Percentiles rank a stretch among this genome's conserved stretches.
Conservation (phyloP, 2,329 filamentous ascomycete species). For the Phaeosphaeriaceae sp. region DNA sequence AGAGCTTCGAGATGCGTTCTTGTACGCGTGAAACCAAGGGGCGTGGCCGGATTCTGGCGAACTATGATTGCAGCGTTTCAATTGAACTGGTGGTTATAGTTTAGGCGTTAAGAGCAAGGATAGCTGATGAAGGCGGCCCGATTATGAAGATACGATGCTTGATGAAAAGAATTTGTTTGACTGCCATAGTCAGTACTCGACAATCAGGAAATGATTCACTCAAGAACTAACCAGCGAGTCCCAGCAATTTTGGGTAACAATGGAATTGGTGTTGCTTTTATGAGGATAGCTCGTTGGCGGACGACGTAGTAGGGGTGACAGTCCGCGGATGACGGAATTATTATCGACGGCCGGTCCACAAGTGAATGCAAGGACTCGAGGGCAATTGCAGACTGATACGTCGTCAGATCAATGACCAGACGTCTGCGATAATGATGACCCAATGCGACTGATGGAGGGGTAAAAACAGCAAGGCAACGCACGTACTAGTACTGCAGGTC, state of each 20-base stretch:
- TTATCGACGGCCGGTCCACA: background rate
- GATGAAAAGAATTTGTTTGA: background rate
- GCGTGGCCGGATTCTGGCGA: background rate
- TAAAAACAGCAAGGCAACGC: slow-evolving; percentile 5
- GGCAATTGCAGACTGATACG: background rate
- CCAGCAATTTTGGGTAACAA: background rate
- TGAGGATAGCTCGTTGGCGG: background rate
- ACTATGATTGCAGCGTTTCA: background rate
- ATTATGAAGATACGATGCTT: background rate
- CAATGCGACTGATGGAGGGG: slow-evolving; percentile 8
- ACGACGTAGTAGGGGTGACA: background rate
- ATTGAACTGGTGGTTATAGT: background rate
- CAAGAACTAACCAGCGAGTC: background rate
- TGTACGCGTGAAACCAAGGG: background rate
- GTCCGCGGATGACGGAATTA: background rate
- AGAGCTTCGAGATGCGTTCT: background rate
- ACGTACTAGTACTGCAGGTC: slow-evolving; percentile 22
- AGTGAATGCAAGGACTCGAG: background rate
- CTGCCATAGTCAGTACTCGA: background rate
- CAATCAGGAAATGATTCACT: background rate
- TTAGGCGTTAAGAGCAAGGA: background rate
- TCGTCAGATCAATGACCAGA: background rate
- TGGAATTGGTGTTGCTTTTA: background rate
- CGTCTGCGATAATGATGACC: background rate
- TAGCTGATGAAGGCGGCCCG: background rate